phyloP scores from a whole-genome alignment of 441 rosid species.

The Melianthus villosus region DNA sequence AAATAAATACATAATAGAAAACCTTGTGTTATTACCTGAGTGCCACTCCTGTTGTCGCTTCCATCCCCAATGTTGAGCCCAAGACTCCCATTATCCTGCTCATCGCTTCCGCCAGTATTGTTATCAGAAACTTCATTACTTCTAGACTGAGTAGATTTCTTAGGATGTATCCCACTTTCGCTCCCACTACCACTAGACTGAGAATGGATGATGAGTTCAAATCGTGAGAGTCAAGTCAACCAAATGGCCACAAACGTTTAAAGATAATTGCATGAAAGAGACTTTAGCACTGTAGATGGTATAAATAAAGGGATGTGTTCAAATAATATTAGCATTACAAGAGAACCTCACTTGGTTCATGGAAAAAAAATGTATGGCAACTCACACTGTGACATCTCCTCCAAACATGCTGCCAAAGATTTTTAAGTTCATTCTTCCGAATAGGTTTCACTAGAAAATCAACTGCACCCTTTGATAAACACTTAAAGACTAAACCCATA shows the following conservation, averaged over 20 bases:
- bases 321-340: too few relatives aligned
- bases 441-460: constrained; percentile 91
- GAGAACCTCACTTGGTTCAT: constrained; percentile 6
- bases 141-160: constrained; percentile 22
- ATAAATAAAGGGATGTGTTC: too few relatives aligned
- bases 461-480: constrained; percentile 83
- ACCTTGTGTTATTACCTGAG: too few relatives aligned
- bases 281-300: too few relatives aligned
- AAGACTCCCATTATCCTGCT: constrained; percentile 25
- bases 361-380: too few relatives aligned
- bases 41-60: constrained; percentile 48
- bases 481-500: constrained; percentile 64
- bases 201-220: constrained; percentile 13
- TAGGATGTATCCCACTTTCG: constrained; percentile 38
- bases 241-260: too few relatives aligned
- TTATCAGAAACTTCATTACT: constrained; percentile 23
- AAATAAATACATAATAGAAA: too few relatives aligned
- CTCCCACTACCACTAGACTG: constrained; percentile 53
- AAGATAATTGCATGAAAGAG: too few relatives aligned
- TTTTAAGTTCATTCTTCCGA: constrained; percentile 75
- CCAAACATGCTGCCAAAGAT: constrained; percentile 97
- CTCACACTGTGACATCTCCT: too few relatives aligned
- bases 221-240: too few relatives aligned
- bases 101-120: constrained; percentile 22
- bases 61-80: constrained; percentile 26